Base-by-base conservation (phyloP, 2,329 filamentous ascomycete species). In the Claviceps paspali region DNA sequence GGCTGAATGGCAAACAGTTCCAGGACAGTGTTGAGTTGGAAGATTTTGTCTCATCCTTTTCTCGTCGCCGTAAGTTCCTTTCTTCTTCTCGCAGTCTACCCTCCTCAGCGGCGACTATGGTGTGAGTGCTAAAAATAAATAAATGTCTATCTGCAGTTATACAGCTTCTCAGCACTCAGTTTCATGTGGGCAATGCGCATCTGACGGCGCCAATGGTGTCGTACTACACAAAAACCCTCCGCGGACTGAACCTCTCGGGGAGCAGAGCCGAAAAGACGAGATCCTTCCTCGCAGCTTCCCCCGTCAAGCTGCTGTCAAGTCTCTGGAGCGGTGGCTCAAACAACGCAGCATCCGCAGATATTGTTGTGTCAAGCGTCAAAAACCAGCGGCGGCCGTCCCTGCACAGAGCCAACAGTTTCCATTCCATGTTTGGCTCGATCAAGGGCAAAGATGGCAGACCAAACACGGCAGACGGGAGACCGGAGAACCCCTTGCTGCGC, bases 271-370 rank as follows among this genome's bases (percentile, higher is more conserved):
- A 78, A 49, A 81, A 74, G 53, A 70, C 74, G 9, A 70, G 70
- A 38, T 77, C 76, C 1, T 82, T 83, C 51, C 69, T 88, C 8
- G 76, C 77, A 4, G 73, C 79, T n/a, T 95, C 87, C 1, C 87
- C 88, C 0, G 83, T 92, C 33, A 96, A 95, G 55, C 68, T 94
- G 50, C 65, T 96, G 12, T 92, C 87, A 0, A 93, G 72, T 50
- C 73, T 95, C 38, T 75, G 92, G 48, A 72, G 75, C 24, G 73
- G 75, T 18, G 71, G 68, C 39, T 68, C 66, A 24, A 67, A 63
- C 43, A 67, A 63, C 42, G 11, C 29, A 26, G 55, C 27, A 17
- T 28, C 45, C 2, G 38, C 47, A 8, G 54, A 56, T 4, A 41
- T 49, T 5, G 43, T 45, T 8, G 42, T 49, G 5, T 33, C 50